A percentile compares a stretch with the other conserved stretches of the same genome.
Conservation (phyloP, 1,284 basidiomycete species). For the Trichosporon asahii region DNA sequence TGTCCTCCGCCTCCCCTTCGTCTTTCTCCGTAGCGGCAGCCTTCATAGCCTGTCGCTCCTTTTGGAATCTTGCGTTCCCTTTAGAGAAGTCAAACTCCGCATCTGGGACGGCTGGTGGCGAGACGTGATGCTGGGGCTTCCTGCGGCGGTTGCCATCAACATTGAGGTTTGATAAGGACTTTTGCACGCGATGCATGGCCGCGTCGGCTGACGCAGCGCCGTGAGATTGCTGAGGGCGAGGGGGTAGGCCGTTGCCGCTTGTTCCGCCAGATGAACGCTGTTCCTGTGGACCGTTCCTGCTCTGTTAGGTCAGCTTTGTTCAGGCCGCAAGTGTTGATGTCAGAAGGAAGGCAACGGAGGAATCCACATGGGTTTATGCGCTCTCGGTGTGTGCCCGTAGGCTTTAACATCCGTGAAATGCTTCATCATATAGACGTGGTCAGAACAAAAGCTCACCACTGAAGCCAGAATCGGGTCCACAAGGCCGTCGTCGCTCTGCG, state of each 20-base stretch:
- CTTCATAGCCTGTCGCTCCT: constrained; percentile 35
- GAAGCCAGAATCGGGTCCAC: constrained; percentile 46
- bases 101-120: constrained; percentile 40
- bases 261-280: neutral
- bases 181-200: constrained; percentile 43
- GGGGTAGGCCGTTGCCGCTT: neutral
- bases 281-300: constrained; percentile 14
- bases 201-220: constrained; percentile 35
- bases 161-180: constrained; percentile 38
- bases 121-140: constrained; percentile 22
- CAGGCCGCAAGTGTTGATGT: constrained; percentile 14
- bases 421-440: constrained; percentile 42
- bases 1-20: constrained; percentile 12
- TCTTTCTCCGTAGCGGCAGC: constrained; percentile 12
- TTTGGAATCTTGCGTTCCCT: constrained; percentile 40
- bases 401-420: constrained; percentile 46
- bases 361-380: constrained; percentile 50
- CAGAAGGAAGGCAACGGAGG: constrained; percentile 53
- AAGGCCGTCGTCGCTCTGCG: constrained; percentile 29
- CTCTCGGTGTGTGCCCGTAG: constrained; percentile 46
- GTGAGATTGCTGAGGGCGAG: constrained; percentile 1
- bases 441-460: constrained; percentile 37
- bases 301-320: constrained; percentile 16
- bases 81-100: constrained; percentile 47
- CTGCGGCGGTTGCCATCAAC: constrained; percentile 24